Percentiles rank a stretch among this genome's conserved stretches.
These are phyloP conservation scores for Salvia splendens DNA, from an alignment of 257 asterid genomes.

Conservation along the genomic window DNA sequence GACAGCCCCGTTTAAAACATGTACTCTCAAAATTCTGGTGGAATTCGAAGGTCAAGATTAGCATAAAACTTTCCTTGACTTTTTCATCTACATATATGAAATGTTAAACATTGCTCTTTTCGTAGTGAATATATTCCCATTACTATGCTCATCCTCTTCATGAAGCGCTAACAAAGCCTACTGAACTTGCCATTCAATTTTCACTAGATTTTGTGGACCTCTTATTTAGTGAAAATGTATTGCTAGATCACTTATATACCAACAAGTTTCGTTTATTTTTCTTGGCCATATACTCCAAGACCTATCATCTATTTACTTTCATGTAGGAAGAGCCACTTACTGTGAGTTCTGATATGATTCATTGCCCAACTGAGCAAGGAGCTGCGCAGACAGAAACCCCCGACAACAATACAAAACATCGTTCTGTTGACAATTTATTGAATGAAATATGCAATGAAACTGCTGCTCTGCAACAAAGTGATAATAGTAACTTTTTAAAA, in stretches of 20 bases:
- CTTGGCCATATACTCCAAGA: slow-evolving; percentile 19
- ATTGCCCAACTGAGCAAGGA: slow-evolving; percentile 43
- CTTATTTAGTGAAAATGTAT: neutral
- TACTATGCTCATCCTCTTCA: slow-evolving; percentile 1
- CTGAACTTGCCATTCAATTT: neutral
- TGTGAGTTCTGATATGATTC: slow-evolving; percentile 39
- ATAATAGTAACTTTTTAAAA: slow-evolving; percentile 61
- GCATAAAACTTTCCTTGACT: neutral
- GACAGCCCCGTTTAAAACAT: neutral
- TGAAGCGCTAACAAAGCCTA: neutral
- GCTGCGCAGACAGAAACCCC: slow-evolving; percentile 40
- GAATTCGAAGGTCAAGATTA: too few species aligned
- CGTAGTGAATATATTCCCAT: neutral
- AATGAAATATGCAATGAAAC: slow-evolving; percentile 49
- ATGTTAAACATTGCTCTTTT: too few species aligned
- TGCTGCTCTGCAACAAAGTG: slow-evolving; percentile 49
- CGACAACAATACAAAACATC: slow-evolving; percentile 39
- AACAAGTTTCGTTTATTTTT: slow-evolving; percentile 9
- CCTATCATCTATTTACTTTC: slow-evolving; percentile 16
- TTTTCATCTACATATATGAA: neutral
- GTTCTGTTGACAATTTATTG: slow-evolving; percentile 30
- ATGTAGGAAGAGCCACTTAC: slow-evolving; percentile 56
- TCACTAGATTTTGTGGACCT: slow-evolving; percentile 2
- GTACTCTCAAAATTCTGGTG: too few species aligned
- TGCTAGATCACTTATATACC: slow-evolving; percentile 11